Conservation (phyloP, 1,139 yeast species). For the Candida neerlandica region DNA sequence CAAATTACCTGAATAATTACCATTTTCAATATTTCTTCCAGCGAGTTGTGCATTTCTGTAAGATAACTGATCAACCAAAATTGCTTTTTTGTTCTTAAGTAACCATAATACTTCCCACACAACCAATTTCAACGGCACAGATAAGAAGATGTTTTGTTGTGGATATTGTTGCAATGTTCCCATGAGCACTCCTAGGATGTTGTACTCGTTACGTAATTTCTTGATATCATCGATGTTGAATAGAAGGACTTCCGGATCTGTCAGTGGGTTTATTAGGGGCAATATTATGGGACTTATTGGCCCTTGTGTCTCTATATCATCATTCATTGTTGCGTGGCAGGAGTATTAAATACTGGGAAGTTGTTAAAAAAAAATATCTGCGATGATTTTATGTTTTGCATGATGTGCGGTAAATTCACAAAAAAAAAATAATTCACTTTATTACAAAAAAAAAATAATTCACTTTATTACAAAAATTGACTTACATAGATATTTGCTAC, state of each 20-base stretch:
- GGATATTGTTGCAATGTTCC: slow-evolving; percentile 89
- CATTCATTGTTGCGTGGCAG: not conserved
- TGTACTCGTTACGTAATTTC: slow-evolving; percentile 48
- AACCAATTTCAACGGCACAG: slow-evolving; percentile 76
- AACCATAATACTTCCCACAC: slow-evolving; percentile 76
- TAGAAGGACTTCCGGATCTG: slow-evolving; percentile 51
- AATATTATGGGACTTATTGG: slow-evolving; percentile 12
- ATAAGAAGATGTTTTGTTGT: slow-evolving; percentile 85
- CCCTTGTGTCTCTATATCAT: not conserved
- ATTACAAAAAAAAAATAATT: too few species aligned
- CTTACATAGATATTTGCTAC: too few species aligned
- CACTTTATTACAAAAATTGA: too few species aligned
- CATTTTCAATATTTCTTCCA: not conserved
- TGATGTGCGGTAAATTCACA: too few species aligned
- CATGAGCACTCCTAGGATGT: slow-evolving; percentile 70
- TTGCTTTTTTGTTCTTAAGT: slow-evolving; percentile 43
- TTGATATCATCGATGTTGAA: slow-evolving; percentile 54
- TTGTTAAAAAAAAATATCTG: too few species aligned
- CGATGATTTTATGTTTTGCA: too few species aligned
- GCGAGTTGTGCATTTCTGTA: slow-evolving; percentile 14
- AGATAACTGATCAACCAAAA: slow-evolving; percentile 32
- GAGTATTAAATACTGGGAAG: too few species aligned
- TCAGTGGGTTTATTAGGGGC: slow-evolving; percentile 24
- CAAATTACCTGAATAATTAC: slow-evolving; percentile 8
- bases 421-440: too few species aligned